Evolutionary conservation across 2,329 filamentous ascomycete genomes (phyloP), one percentile per base, ranked within the genome.

Genomic region (Aspergillus glaucus): DNA sequence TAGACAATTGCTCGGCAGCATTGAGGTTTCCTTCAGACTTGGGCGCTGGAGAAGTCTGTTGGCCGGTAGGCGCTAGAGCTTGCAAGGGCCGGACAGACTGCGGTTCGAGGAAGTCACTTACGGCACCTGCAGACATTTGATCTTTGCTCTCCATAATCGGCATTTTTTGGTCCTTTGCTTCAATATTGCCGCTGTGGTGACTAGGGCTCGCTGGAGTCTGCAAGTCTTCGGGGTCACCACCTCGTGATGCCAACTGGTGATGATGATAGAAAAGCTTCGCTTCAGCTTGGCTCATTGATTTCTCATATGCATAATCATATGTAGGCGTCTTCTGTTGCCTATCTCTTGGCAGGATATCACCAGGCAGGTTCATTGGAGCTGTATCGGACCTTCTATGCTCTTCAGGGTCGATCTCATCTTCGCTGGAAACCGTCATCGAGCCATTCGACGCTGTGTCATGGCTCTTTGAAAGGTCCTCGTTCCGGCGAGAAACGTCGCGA

Each of bases 261-360:
- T 88, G 80, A 72, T 96, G 92, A 68, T 95, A 98, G 73, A 97
- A 95, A 54, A 96, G 79, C 70, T 95, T 97, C 51, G 92, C 88
- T 66, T 98, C 93, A 22, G 88, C 85, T 68, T 95, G 90, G 62
- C 86, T 94, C 83, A 95, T 87, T 63, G 92, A 88, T 62, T 93
- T 94, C 70, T 98, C 93, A 46, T 88, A 87, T 46, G 92, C 86
- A 62, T 92, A 89, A 69, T 96, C 91, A 72, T 95, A 96, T 65
- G 90, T 94, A 17, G 91, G 88, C 7, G 90, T 95, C 65, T 85
- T 85, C 49, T 77, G 72, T 63, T 81, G 77, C 37, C 61, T 63
- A 51, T 73, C 72, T 55, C 70, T 62, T 36, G 68, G 62, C 19
- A 72, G 61, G 30, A 71, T 60, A 22, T 62, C 59, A 12, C 54